Base-by-base conservation (phyloP, 257 asterid species). In the Misopates orontium region DNA sequence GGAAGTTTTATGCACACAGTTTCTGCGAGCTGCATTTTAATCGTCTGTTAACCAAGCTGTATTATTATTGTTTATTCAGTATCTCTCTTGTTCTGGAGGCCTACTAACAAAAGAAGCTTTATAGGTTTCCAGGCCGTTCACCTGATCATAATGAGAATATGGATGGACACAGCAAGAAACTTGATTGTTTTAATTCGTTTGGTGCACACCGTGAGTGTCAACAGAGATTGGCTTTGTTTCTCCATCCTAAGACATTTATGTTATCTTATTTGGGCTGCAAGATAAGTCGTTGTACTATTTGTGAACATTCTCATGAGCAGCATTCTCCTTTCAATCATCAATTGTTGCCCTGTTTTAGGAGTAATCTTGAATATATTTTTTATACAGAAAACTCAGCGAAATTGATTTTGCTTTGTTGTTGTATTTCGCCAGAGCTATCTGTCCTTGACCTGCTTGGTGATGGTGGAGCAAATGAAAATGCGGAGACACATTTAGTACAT, bases 391-490 rank as follows among this genome's bases (percentile, higher is more conserved):
- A 17, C 47, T 8, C 55, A 10, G 19, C 8, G 23, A 15, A 54
- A 62, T 63, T 53, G 58, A 24, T 47, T 58, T 56, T 50, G 65
- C 40, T 61, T 16, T 71, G 45, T 63, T 23, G 24, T 58, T 65
- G 25, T 32, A 56, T 71, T 58, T 62, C 69, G 70, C 40, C 80
- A 88, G 97, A 81, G 74, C 79, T 91, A 72, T 76, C 85, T 72
- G 81, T 91, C 72, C 71, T 88, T 36, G 95, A 86, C 68, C 78
- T 91, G 76, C 89, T 91, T 56, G 87, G 82, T 66, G 95, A 86
- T 68, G 85, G 77, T 77, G 87, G 81, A 69, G 70, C 83, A 24
- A 78, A 63, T 58, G 51, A 66, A 56, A 58, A 63, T 47, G 71
- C 66, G n/a, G 80, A 63, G 39, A 76, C 73, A 72, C 60, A 52